Evolutionary conservation across 805 yeast species (phyloP).

Genomic region (Hyphopichia homilentoma): DNA sequence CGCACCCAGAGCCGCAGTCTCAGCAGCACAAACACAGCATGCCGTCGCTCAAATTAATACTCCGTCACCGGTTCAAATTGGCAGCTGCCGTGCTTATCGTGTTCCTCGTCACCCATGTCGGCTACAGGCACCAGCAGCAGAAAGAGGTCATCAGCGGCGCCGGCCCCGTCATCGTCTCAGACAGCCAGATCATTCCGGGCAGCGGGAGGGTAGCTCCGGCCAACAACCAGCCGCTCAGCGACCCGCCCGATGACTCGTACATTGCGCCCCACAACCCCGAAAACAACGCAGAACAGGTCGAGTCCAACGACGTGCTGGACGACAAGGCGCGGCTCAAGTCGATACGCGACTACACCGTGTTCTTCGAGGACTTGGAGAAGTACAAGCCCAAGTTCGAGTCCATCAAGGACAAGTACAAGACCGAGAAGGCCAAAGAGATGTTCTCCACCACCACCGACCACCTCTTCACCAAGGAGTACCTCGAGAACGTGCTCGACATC

Average conservation of each 20-base stretch:
- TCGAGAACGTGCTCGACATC: slow-evolving; percentile 40
- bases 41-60: no score
- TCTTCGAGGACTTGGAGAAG: slow-evolving; percentile 29
- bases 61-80: background rate
- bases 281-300: background rate
- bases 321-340: slow-evolving; percentile 1
- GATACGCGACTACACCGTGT: slow-evolving; percentile 21
- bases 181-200: background rate
- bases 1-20: no score
- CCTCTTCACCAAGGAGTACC: slow-evolving; percentile 43
- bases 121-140: no score
- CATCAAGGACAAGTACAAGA: slow-evolving; percentile 39
- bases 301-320: background rate
- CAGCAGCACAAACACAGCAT: no score
- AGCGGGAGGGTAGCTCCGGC: background rate
- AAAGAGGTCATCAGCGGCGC: no score
- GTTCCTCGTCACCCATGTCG: no score
- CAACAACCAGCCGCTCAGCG: background rate
- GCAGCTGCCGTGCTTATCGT: slow-evolving; percentile 1
- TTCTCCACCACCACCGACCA: slow-evolving; percentile 39
- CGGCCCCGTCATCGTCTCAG: slow-evolving; percentile 1
- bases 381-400: slow-evolving; percentile 36
- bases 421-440: slow-evolving; percentile 41
- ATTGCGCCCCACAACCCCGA: slow-evolving; percentile 1
- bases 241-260: background rate